phyloP scores from a whole-genome alignment of 352 stramenopile genomes.

The Peronospora belbahrii region DNA sequence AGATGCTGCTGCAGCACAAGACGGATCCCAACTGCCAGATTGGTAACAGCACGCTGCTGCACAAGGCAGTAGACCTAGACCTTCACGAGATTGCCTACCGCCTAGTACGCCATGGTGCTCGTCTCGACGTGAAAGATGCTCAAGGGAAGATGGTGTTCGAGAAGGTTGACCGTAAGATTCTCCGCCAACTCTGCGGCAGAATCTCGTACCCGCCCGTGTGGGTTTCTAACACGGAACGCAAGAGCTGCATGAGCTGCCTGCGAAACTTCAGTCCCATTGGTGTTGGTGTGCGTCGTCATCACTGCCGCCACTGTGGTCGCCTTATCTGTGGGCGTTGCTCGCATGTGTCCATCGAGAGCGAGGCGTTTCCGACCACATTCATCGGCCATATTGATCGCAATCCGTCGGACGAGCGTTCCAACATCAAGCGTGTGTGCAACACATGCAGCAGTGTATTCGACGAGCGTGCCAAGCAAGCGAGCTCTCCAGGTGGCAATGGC shows the following conservation, averaged over 20 bases:
- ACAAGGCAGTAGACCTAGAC: constrained; percentile 63
- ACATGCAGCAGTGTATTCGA: constrained; percentile 67
- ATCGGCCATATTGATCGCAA: constrained; percentile 32
- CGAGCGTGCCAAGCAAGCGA: constrained; percentile 45
- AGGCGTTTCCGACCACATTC: constrained; percentile 64
- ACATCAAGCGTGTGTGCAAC: constrained; percentile 67
- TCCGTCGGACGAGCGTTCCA: constrained; percentile 33
- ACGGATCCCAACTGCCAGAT: constrained; percentile 59
- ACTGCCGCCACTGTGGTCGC: constrained; percentile 80
- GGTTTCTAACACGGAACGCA: constrained; percentile 63
- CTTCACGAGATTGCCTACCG: constrained; percentile 70
- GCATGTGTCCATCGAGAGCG: constrained; percentile 59
- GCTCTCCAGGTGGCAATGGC: constrained; percentile 17
- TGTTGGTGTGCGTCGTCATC: constrained; percentile 66
- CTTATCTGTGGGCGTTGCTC: constrained; percentile 76
- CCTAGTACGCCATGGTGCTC: constrained; percentile 70
- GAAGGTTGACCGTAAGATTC: constrained; percentile 64
- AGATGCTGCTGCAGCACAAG: constrained; percentile 76
- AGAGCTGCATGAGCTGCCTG: constrained; percentile 74
- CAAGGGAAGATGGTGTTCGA: constrained; percentile 77
- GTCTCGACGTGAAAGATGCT: constrained; percentile 68
- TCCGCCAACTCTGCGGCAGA: constrained; percentile 67
- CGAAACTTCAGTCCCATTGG: constrained; percentile 57
- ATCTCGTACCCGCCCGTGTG: constrained; percentile 78
- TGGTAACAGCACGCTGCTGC: constrained; percentile 60